Percentiles rank a stretch among this genome's conserved stretches.
phyloP scores from a whole-genome alignment of 2,329 filamentous ascomycete species.

The Penicillium sclerotiorum region DNA sequence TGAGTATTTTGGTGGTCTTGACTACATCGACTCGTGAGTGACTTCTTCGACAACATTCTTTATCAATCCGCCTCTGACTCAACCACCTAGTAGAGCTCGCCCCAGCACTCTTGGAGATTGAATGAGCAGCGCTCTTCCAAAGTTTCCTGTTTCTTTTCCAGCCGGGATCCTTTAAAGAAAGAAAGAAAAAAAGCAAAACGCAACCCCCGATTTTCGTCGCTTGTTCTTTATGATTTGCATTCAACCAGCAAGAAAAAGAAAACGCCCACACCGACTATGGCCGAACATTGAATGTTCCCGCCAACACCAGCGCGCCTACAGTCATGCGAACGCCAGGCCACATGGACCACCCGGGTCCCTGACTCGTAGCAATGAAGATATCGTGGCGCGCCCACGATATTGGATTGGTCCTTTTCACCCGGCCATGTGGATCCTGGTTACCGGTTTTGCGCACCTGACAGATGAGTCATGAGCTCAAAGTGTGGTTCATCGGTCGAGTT shows the following conservation, averaged over 20 bases:
- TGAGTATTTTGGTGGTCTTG: constrained; percentile 52
- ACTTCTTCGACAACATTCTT: not conserved
- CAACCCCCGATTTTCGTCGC: constrained; percentile 19
- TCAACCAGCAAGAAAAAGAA: constrained; percentile 21
- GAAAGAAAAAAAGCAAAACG: constrained; percentile 17
- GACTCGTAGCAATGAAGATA: constrained; percentile 50
- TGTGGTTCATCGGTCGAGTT: constrained; percentile 36
- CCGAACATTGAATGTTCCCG: constrained; percentile 10
- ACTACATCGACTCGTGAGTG: constrained; percentile 50
- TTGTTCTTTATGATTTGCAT: constrained; percentile 15
- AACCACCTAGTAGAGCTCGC: constrained; percentile 14
- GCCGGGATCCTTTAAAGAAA: constrained; percentile 7
- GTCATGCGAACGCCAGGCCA: constrained; percentile 30
- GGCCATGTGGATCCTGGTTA: constrained; percentile 34
- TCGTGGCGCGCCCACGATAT: constrained; percentile 21
- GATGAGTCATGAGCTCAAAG: constrained; percentile 22
- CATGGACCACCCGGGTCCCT: constrained; percentile 35
- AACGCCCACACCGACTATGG: constrained; percentile 15
- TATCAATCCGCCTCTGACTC: constrained; percentile 26
- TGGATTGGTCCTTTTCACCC: constrained; percentile 45
- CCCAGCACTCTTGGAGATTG: constrained; percentile 32
- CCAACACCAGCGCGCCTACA: constrained; percentile 19
- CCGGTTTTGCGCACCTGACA: constrained; percentile 21
- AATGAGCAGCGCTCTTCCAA: constrained; percentile 7
- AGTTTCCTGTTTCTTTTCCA: constrained; percentile 9